Evolutionary conservation across 768 basidiomycete genomes (phyloP).

Genomic region (Xanthoconium stramineum): DNA sequence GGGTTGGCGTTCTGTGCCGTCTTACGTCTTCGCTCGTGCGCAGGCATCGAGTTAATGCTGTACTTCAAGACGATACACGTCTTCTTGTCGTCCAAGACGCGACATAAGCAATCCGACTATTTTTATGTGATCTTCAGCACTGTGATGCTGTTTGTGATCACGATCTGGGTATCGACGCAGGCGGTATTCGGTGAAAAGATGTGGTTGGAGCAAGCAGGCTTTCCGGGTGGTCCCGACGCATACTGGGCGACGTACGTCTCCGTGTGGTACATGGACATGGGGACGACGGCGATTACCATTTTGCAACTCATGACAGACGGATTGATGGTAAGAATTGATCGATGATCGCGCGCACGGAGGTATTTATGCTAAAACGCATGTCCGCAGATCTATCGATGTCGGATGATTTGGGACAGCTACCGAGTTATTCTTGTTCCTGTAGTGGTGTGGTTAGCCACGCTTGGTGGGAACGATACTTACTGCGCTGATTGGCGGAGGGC

Average conservation of each 20-base stretch:
- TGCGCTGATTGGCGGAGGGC: not conserved
- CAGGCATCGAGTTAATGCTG: constrained; percentile 25
- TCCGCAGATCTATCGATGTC: constrained; percentile 38
- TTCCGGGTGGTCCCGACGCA: constrained; percentile 34
- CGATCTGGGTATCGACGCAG: constrained; percentile 29
- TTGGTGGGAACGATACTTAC: constrained; percentile 18
- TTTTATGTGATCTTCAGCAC: constrained; percentile 28
- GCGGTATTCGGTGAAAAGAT: constrained; percentile 33
- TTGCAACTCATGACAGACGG: constrained; percentile 37
- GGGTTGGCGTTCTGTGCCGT: no score
- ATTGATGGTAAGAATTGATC: constrained; percentile 32
- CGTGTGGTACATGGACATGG: constrained; percentile 31
- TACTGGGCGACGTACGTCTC: constrained; percentile 29
- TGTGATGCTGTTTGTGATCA: constrained; percentile 30
- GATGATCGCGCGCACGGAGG: not conserved
- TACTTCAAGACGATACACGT: constrained; percentile 25
- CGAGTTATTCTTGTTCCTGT: constrained; percentile 17
- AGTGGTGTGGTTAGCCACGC: constrained; percentile 21
- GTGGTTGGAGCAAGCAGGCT: constrained; percentile 33
- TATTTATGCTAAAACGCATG: not conserved
- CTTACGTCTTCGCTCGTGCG: not conserved
- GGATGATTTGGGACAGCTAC: constrained; percentile 28
- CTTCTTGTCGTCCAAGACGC: constrained; percentile 4
- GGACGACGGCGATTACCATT: constrained; percentile 26
- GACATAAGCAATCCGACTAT: constrained; percentile 5